Percentiles rank a stretch among this genome's conserved stretches.
phyloP scores from a whole-genome alignment of 495 filamentous ascomycete species.

The Aspergillus funiculosus region DNA sequence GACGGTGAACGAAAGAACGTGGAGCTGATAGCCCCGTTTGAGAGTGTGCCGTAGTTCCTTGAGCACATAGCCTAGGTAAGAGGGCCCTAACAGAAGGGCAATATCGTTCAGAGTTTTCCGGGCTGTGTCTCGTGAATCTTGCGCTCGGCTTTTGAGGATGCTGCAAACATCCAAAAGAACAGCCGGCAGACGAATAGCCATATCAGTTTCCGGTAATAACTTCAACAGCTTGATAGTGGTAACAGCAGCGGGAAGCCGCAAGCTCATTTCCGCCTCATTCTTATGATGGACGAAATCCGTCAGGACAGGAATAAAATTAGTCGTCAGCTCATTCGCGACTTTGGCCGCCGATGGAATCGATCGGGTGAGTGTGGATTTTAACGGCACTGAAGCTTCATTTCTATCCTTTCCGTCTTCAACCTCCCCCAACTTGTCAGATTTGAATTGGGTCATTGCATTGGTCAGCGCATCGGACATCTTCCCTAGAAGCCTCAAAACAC shows the following conservation, averaged over 20 bases:
- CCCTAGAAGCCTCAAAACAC: constrained; percentile 73
- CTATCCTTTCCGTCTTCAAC: constrained; percentile 29
- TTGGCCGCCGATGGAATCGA: constrained; percentile 65
- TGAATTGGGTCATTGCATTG: constrained; percentile 43
- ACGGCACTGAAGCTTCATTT: constrained; percentile 24
- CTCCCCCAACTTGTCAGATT: constrained; percentile 25
- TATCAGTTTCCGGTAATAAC: constrained; percentile 63
- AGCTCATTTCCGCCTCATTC: constrained; percentile 85
- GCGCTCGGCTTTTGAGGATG: constrained; percentile 80
- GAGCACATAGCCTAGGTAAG: constrained; percentile 84
- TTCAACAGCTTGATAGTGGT: constrained; percentile 80
- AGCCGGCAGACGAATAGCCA: constrained; percentile 67
- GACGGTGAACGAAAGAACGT: constrained; percentile 90
- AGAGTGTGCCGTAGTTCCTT: constrained; percentile 84
- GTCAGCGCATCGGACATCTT: constrained; percentile 70
- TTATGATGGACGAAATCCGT: constrained; percentile 83
- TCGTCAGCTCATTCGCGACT: constrained; percentile 65
- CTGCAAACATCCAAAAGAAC: constrained; percentile 88
- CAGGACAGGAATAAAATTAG: constrained; percentile 69
- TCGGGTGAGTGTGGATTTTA: constrained; percentile 49
- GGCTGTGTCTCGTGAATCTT: constrained; percentile 85
- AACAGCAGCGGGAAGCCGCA: constrained; percentile 81
- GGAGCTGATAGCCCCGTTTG: constrained; percentile 79
- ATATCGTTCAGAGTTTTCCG: constrained; percentile 82
- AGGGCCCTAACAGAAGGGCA: constrained; percentile 66